Conservation (phyloP, 345 rosid species). For the Murraya koenigii region DNA sequence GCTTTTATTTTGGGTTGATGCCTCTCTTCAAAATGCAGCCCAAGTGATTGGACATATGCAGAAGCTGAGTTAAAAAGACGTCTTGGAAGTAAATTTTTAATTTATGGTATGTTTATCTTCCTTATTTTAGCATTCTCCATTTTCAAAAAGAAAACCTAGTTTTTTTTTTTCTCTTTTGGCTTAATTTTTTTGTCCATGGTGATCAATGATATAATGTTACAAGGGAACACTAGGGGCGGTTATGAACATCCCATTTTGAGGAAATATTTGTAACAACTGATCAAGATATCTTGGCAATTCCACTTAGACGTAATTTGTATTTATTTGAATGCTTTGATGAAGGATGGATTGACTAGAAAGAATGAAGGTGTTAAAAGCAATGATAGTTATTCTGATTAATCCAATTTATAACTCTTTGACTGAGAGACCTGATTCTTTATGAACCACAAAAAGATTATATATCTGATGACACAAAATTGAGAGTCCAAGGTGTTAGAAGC, state of each 20-base stretch:
- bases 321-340: background rate
- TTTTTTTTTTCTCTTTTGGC: background rate
- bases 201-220: background rate
- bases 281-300: background rate
- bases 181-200: background rate
- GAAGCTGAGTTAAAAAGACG: conserved; percentile 90
- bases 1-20: conserved; percentile 7
- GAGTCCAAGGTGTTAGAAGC: background rate
- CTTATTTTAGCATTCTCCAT: background rate
- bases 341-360: conserved; percentile 2
- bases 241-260: background rate
- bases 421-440: background rate
- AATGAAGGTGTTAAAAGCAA: background rate
- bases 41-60: conserved; percentile 92
- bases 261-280: background rate
- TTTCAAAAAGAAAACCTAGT: background rate
- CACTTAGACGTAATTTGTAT: background rate
- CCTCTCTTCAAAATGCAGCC: conserved; percentile 53
- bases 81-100: conserved; percentile 78
- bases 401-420: background rate
- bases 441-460: background rate
- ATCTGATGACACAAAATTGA: background rate
- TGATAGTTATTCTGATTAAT: background rate
- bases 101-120: conserved; percentile 54
- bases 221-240: background rate